Evolutionary conservation across 1,284 basidiomycete species (phyloP).

Genomic region (Rhodofomes roseus): DNA sequence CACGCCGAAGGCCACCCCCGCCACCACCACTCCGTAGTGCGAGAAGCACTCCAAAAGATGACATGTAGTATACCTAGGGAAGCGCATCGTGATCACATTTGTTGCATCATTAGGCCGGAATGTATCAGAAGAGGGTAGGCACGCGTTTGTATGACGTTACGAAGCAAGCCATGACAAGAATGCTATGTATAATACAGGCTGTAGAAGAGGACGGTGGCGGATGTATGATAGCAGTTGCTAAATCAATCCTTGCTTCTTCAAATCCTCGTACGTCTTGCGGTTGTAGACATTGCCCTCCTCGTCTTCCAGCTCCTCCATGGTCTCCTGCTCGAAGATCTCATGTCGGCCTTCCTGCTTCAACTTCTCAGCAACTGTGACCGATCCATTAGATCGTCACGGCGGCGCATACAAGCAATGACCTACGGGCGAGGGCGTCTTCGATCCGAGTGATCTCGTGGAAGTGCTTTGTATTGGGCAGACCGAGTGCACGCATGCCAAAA

Average conservation of each 20-base stretch:
- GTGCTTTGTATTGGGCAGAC: slow-evolving; percentile 97
- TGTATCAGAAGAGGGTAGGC: background rate
- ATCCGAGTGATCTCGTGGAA: slow-evolving; percentile 99
- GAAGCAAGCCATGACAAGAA: background rate
- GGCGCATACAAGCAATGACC: slow-evolving; percentile 30
- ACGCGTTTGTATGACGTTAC: background rate
- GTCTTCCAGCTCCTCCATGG: slow-evolving; percentile 96
- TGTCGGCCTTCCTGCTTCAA: slow-evolving; percentile 91
- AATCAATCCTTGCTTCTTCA: slow-evolving; percentile 89
- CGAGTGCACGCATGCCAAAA: slow-evolving; percentile 97
- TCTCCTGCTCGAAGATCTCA: slow-evolving; percentile 88
- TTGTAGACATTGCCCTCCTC: slow-evolving; percentile 96
- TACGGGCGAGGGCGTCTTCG: slow-evolving; percentile 90
- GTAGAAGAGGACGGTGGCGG: background rate
- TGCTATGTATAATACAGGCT: slow-evolving; percentile 12
- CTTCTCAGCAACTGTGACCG: slow-evolving; percentile 94
- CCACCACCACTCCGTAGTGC: slow-evolving; percentile 30
- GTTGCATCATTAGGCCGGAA: background rate
- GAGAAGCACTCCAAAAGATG: background rate
- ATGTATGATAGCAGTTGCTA: slow-evolving; percentile 5
- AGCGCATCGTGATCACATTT: background rate
- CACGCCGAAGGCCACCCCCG: slow-evolving; percentile 30
- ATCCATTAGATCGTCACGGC: slow-evolving; percentile 29
- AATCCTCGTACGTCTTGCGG: slow-evolving; percentile 85
- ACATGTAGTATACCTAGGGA: background rate